Conservation (phyloP, 345 rosid species). For the Murraya paniculata region DNA sequence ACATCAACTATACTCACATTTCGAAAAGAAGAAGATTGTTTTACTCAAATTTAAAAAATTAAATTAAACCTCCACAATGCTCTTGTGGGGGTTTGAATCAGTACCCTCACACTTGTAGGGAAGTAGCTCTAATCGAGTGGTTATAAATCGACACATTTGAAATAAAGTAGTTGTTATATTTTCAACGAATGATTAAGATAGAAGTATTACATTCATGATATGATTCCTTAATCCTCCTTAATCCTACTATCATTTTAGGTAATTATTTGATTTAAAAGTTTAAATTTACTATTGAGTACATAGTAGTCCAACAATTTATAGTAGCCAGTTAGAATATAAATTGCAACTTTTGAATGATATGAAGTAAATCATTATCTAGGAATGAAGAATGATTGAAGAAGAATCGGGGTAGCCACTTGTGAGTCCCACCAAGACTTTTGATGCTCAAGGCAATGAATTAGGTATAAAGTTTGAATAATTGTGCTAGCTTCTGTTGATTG, state of each 20-base stretch:
- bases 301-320: neutral
- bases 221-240: no score
- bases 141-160: no score
- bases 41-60: no score
- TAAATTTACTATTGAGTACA: neutral
- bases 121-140: no score
- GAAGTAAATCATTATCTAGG: neutral
- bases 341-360: neutral
- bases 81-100: no score
- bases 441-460: constrained; percentile 35
- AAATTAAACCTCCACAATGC: no score
- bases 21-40: no score
- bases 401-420: neutral
- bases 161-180: no score
- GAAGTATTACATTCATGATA: no score
- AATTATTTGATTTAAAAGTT: neutral
- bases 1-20: no score
- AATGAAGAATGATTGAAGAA: constrained; percentile 38
- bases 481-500: constrained; percentile 21
- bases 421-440: constrained; percentile 37
- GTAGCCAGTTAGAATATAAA: neutral
- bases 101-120: no score
- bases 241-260: neutral
- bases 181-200: no score
- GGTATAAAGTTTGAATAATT: constrained; percentile 44